Conservation (phyloP, 768 basidiomycete species). For the Suillus alpinus region DNA sequence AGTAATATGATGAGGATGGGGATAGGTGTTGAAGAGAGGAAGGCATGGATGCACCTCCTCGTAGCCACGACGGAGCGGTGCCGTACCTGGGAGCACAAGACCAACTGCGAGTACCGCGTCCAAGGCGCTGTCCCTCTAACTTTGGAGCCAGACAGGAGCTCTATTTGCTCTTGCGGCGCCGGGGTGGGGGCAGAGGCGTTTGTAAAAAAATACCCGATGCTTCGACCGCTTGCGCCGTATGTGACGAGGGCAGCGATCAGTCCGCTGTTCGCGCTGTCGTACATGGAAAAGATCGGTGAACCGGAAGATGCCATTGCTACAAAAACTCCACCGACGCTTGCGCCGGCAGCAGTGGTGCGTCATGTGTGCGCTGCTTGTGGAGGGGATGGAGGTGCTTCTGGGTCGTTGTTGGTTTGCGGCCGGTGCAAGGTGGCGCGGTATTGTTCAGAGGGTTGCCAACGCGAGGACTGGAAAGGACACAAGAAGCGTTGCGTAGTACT, state of each 20-base stretch:
- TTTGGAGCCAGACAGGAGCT: constrained; percentile 33
- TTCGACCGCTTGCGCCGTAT: constrained; percentile 35
- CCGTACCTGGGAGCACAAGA: constrained; percentile 47
- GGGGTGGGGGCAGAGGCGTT: constrained; percentile 46
- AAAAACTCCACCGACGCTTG: too few relatives aligned
- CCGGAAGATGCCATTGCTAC: too few relatives aligned
- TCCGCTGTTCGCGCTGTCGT: too few relatives aligned
- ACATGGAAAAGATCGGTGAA: too few relatives aligned
- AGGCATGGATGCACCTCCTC: constrained; percentile 50
- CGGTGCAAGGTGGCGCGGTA: constrained; percentile 40
- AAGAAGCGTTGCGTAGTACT: constrained; percentile 31
- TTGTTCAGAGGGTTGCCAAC: constrained; percentile 46
- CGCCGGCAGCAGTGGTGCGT: too few relatives aligned
- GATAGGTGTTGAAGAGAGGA: constrained; percentile 33
- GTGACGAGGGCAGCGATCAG: constrained; percentile 49
- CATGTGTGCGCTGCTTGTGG: too few relatives aligned
- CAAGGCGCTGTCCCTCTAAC: constrained; percentile 36
- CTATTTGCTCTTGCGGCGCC: constrained; percentile 52
- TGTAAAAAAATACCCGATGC: constrained; percentile 31
- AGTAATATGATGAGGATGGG: constrained; percentile 10
- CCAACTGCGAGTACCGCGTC: constrained; percentile 44
- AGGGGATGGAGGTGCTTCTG: constrained; percentile 47
- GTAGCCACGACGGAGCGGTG: constrained; percentile 52
- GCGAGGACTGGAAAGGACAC: constrained; percentile 45
- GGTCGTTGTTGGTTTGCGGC: constrained; percentile 29